Evolutionary conservation across 768 basidiomycete genomes (phyloP).

Genomic region (Leccinellum albellum): DNA sequence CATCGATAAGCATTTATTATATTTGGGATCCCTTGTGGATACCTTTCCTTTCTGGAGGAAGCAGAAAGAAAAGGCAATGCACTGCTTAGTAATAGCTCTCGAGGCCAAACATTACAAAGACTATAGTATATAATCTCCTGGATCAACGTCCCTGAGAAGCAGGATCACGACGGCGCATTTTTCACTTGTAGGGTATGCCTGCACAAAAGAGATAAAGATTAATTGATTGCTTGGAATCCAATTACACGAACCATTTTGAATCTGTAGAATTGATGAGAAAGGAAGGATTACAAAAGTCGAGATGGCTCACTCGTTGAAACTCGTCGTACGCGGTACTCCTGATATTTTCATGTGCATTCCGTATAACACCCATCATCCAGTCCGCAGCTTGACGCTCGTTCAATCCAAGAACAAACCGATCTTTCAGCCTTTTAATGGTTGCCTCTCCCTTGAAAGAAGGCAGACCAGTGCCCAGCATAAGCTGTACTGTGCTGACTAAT

Average conservation of each 20-base stretch:
- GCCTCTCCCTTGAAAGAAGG: conserved; percentile 96
- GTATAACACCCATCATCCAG: conserved; percentile 84
- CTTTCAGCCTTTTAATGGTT: conserved; percentile 82
- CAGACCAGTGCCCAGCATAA: conserved; percentile 93
- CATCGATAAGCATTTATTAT: conserved; percentile 6
- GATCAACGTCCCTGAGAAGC: background rate
- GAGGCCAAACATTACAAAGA: background rate
- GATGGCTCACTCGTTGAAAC: conserved; percentile 73
- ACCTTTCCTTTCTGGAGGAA: conserved; percentile 5
- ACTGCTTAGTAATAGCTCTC: background rate
- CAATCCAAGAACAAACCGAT: conserved; percentile 79
- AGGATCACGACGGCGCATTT: background rate
- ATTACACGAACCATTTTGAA: conserved; percentile 43
- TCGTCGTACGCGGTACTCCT: conserved; percentile 93
- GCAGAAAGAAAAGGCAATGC: background rate
- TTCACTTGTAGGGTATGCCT: conserved; percentile 33
- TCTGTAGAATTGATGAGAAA: conserved; percentile 26
- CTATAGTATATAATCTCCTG: background rate
- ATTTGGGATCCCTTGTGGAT: background rate
- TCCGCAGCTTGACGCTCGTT: conserved; percentile 91
- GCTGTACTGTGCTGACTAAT: conserved; percentile 78
- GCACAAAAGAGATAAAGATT: background rate
- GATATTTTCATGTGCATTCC: conserved; percentile 93
- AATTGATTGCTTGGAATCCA: background rate
- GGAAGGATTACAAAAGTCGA: background rate